Evolutionary conservation across 2,329 filamentous ascomycete species (phyloP).

Genomic region (Albifimbria verrucaria): DNA sequence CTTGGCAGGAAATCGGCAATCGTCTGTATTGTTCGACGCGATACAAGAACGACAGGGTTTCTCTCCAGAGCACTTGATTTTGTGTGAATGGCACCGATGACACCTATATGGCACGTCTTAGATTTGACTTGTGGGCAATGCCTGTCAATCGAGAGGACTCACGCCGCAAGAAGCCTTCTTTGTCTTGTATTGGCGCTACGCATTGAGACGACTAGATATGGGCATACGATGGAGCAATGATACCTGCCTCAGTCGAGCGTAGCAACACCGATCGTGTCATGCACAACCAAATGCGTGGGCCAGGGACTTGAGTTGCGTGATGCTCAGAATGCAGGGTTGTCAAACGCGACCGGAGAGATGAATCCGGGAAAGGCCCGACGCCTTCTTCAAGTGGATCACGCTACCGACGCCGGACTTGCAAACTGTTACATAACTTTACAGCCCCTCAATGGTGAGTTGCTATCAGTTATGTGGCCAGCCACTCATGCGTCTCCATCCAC

Average conservation of each 20-base stretch:
- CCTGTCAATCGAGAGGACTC: constrained; percentile 4
- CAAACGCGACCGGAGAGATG: neutral
- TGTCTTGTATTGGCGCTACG: constrained; percentile 12
- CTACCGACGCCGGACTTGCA: neutral
- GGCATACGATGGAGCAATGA: neutral
- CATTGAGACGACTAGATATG: neutral
- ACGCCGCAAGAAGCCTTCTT: constrained; percentile 21
- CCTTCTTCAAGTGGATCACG: neutral
- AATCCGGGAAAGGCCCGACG: neutral
- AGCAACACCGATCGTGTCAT: neutral
- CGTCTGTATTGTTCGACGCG: constrained; percentile 29
- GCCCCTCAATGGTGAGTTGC: no score
- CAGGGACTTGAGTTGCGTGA: neutral
- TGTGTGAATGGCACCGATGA: constrained; percentile 40
- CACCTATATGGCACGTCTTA: constrained; percentile 19
- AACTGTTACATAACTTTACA: neutral
- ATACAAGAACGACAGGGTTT: constrained; percentile 38
- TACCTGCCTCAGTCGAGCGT: neutral
- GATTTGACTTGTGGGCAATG: neutral
- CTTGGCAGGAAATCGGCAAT: constrained; percentile 36
- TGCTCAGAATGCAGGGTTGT: neutral
- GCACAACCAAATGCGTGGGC: neutral
- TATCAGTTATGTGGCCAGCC: no score
- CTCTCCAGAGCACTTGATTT: constrained; percentile 43
- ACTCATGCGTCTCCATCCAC: no score